Evolutionary conservation across 2,329 filamentous ascomycete species (phyloP), one percentile per base, ranked within the genome.

Genomic region (Rachicladosporium sp.): DNA sequence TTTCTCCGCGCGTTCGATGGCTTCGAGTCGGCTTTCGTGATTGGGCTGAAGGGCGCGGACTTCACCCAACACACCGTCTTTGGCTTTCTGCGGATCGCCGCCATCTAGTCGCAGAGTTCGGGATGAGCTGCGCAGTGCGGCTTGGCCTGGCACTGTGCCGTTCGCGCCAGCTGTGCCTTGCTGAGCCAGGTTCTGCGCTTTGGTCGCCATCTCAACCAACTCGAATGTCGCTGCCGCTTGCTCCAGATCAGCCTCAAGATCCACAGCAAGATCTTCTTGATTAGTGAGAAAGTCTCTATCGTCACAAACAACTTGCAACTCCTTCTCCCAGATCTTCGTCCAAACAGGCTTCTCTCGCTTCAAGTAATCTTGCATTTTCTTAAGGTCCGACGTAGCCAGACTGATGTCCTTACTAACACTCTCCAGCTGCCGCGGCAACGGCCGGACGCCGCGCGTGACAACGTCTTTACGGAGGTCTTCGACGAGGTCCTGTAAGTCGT

Each of bases 281-380:
- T 96, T 82, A 36, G 87, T 91, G 50, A 98, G 75, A 61, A 95
- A 80, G 56, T 96, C 89, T 49, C 88, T 79, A 55, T 95, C 91
- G 58, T 93, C 87, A 64, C 91, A 96, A 2, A 98, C 89, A 38
- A 89, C 80, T 61, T 96, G 86, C 34, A 98, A 70, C 61, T 96
- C 88, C 64, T 93, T 88, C 73, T 96, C 89, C 91, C 91, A 98
- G 48, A 96, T 93, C 74, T 95, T 95, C 40, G 87, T 95, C 89
- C 91, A 98, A 42, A 95, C 71, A 0, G 91, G 91, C 62, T 94
- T 94, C 71, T 98, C 91, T 35, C 77, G 76, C 52, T 79, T 80
- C 65, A 98, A 75, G 67, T 83, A 93, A 10, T 94, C 88, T 57
- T 94, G 84, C 73, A 98, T 81, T 65, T 84, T 88, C 72, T 85